Evolutionary conservation across 1,139 yeast genomes (phyloP), one percentile per base, ranked within the genome.

Genomic region (Diutina mesorugosa): DNA sequence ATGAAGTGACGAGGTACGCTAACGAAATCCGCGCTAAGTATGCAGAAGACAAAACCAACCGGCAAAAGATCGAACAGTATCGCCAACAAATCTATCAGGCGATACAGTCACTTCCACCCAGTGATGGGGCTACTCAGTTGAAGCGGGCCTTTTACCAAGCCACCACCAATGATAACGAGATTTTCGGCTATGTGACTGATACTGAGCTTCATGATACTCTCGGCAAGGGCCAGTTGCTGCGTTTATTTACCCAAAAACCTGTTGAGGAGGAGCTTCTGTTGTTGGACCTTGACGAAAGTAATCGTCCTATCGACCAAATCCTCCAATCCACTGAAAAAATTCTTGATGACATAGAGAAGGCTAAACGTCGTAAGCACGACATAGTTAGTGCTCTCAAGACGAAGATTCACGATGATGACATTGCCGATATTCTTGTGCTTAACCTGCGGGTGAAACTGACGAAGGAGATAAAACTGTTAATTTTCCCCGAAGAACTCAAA

Each of bases 341-440:
- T 55, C 69, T 80, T 57, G 72, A 80, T 61, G 77, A 73, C 59
- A 63, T 78, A 61, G 73, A 74, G 56, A 64, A 64, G 10, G 64
- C 85, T 47, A 78, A 80, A 63, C 73, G 79, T 41, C 93, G 87
- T 64, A 82, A 95, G 57, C 69, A 72, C 21, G 75, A 81, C 53
- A 76, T 86, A 2, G 73, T 88, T 52, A 76, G 76, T 2, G 89
- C 83, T 55, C 76, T 91, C 65, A 90, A 90, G 66, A 77, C 74
- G 7, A 80, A 80, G 57, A 84, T 89, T 50, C 95, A 86, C 64
- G 76, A 79, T 26, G 99, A 93, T 68, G 97, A 93, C 66, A 90
- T 91, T 56, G 86, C 96, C 0, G 85, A 87, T 58, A 76, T 86
- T 30, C 74, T 93, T 47, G 80, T 93, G 4, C 72, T 87, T 61